Percentiles rank a stretch among this genome's conserved stretches.
These are phyloP conservation scores for Trichaptum fuscoviolaceum DNA, from an alignment of 768 basidiomycete species.

Conservation along the genomic window DNA sequence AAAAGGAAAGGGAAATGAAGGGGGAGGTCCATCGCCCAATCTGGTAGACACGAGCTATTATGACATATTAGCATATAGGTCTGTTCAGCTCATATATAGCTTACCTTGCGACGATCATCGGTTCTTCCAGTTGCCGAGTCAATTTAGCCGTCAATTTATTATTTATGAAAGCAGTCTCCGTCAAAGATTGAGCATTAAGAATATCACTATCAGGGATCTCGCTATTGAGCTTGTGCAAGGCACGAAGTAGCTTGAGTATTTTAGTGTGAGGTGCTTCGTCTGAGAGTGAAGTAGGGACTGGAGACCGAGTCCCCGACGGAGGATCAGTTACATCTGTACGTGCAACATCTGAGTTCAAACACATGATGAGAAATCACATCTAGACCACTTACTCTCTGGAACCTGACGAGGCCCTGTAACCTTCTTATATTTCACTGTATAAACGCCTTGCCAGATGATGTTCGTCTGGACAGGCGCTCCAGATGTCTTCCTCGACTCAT, in stretches of 20 bases:
- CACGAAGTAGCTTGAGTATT: constrained; percentile 84
- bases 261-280: constrained; percentile 84
- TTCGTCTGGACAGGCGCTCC: constrained; percentile 52
- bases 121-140: constrained; percentile 95
- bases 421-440: constrained; percentile 91
- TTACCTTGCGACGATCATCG: constrained; percentile 97
- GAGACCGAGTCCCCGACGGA: constrained; percentile 50
- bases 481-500: constrained; percentile 73
- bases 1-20: constrained; percentile 98
- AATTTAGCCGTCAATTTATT: constrained; percentile 98
- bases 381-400: constrained; percentile 45
- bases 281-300: constrained; percentile 71
- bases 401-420: constrained; percentile 70
- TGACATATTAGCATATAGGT: not conserved
- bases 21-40: constrained; percentile 95
- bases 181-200: constrained; percentile 49
- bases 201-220: constrained; percentile 59
- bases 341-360: constrained; percentile 9
- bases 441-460: constrained; percentile 85
- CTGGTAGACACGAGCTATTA: constrained; percentile 85
- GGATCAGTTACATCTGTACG: constrained; percentile 41
- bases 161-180: constrained; percentile 88
- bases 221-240: constrained; percentile 77
- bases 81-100: constrained; percentile 15
- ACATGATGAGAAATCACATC: not conserved